Percentiles rank a stretch among this genome's conserved stretches.
Conservation (phyloP, 1,284 basidiomycete species). For the Lentinula novae-zelandiae region DNA sequence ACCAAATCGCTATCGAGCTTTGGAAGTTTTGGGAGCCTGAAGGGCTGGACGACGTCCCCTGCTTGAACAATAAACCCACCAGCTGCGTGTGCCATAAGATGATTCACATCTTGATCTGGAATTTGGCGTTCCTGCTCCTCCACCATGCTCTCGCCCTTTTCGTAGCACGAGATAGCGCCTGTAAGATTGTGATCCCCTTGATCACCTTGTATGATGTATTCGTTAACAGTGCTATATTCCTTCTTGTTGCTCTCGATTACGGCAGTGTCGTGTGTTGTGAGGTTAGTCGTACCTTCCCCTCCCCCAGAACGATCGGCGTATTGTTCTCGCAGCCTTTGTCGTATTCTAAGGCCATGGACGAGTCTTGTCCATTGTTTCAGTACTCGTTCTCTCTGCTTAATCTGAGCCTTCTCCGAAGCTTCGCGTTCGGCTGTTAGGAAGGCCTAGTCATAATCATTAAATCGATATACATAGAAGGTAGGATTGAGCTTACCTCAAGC, state of each 20-base stretch:
- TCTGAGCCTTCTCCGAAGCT: constrained; percentile 73
- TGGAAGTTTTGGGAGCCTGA: constrained; percentile 60
- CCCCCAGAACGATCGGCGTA: constrained; percentile 51
- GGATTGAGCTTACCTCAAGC: constrained; percentile 56
- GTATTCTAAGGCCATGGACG: constrained; percentile 84
- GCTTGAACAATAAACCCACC: constrained; percentile 68
- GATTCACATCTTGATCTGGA: neutral
- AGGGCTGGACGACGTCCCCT: constrained; percentile 71
- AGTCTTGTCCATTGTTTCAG: constrained; percentile 89
- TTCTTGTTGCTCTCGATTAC: constrained; percentile 21
- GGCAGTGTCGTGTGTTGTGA: constrained; percentile 15
- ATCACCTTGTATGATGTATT: neutral
- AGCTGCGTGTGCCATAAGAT: constrained; percentile 9
- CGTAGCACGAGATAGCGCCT: neutral
- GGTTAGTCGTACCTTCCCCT: constrained; percentile 16
- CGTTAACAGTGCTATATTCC: neutral
- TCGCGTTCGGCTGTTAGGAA: constrained; percentile 81
- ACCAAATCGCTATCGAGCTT: constrained; percentile 26
- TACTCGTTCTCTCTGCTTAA: constrained; percentile 76
- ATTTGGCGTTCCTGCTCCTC: neutral
- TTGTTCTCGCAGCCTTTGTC: constrained; percentile 77
- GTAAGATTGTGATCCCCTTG: neutral
- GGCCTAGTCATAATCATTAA: constrained; percentile 46
- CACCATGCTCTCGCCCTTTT: constrained; percentile 11
- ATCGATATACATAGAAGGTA: neutral